Base-by-base conservation (phyloP, 1,139 yeast genomes). In the Taiozyma sp. region DNA sequence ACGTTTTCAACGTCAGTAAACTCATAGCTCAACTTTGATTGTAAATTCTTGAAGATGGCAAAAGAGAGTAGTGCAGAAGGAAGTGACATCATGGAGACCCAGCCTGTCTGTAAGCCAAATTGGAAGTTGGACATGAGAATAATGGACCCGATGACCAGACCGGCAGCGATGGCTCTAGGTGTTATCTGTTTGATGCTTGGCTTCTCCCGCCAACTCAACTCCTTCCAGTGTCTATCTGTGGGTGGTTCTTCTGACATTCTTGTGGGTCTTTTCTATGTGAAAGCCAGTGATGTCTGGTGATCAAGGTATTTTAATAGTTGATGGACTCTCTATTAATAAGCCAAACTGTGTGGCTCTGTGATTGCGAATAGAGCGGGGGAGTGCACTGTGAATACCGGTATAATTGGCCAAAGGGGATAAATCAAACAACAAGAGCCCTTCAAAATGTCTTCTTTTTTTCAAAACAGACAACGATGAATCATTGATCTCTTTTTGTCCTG, bases 51-150 rank as follows among this genome's bases (percentile, higher is more conserved):
- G 71, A 92, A 93, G 27, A 87, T 72, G 0, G 97, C 88, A 68
- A 83, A 92, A 1, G 96, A 97, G 24, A 93, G 69, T 48, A 93
- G 70, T 0, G 98, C 97, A 8, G 97, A 87, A 0, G 99, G 98
- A 51, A 93, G 73, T n/a, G 96, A 87, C 99, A 93, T 93, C 99
- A 93, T 93, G 9, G 97, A 90, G 2, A 93, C 97, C 99, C 99
- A 93, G 2, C 99, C 99, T 0, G 97, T 92, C 65, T 93, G 99
- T 30, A 93, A 74, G 1, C 99, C 99, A 67, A 93, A 93, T 65
- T 92, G 98, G 71, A 93, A 93, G 67, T 93, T 93, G 4, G 97
- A 89, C 24, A 91, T 72, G 40, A 92, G 73, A 30, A 92, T 92
- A 32, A 92, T 70, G 0, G 96, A 79, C 0, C 98, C 97, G 13